phyloP scores from a whole-genome alignment of 805 yeast genomes.

The Clavispora phyllophila region DNA sequence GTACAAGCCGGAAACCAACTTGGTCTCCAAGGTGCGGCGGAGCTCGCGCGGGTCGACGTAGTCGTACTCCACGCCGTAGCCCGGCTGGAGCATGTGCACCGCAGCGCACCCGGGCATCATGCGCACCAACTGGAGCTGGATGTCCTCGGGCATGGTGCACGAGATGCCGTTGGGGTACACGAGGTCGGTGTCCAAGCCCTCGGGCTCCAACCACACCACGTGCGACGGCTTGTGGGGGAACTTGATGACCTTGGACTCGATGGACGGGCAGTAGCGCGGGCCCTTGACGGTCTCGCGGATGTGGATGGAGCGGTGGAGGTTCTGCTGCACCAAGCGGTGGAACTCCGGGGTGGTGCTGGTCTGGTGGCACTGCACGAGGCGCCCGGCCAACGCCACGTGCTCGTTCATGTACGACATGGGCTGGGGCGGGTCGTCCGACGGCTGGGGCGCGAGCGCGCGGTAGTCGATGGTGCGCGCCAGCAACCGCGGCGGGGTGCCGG shows the following conservation, averaged over 20 bases:
- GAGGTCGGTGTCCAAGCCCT: slow-evolving; percentile 80
- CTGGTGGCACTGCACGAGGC: slow-evolving; percentile 66
- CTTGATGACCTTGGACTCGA: slow-evolving; percentile 81
- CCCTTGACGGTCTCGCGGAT: slow-evolving; percentile 93
- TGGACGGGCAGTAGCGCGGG: slow-evolving; percentile 95
- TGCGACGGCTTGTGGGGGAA: slow-evolving; percentile 76
- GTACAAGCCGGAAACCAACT: slow-evolving; percentile 67
- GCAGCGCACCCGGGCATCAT: slow-evolving; percentile 86
- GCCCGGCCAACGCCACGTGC: slow-evolving; percentile 49
- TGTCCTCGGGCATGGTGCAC: slow-evolving; percentile 92
- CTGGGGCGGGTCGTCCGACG: slow-evolving; percentile 77
- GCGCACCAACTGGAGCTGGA: slow-evolving; percentile 68
- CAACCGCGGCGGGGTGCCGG: slow-evolving; percentile 95
- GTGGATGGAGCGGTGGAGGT: slow-evolving; percentile 80
- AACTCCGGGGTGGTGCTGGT: slow-evolving; percentile 74
- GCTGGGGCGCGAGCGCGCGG: slow-evolving; percentile 55
- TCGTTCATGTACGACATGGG: slow-evolving; percentile 89
- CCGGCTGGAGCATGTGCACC: slow-evolving; percentile 88
- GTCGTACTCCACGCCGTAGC: slow-evolving; percentile 98
- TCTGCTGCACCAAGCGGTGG: slow-evolving; percentile 63
- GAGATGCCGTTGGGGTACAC: slow-evolving; percentile 96
- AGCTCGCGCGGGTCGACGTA: slow-evolving; percentile 92
- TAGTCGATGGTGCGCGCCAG: slow-evolving; percentile 70
- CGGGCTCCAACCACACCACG: slow-evolving; percentile 94
- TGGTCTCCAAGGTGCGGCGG: slow-evolving; percentile 73